phyloP scores from a whole-genome alignment of 1,139 yeast species.

The Candida anutae region DNA sequence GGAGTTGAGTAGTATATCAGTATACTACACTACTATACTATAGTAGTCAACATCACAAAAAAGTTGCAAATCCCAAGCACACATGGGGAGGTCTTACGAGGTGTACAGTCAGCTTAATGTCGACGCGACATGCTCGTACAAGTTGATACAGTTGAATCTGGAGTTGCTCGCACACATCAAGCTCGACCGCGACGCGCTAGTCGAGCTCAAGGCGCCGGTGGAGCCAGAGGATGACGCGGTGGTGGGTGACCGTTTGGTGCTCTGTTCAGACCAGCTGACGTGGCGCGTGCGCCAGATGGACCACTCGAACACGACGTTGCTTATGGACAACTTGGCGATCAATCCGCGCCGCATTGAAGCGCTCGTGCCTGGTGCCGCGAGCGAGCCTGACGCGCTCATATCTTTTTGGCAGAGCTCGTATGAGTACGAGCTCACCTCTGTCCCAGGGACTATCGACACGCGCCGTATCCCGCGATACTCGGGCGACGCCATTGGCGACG shows the following conservation, averaged over 20 bases:
- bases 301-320: conserved; percentile 74
- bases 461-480: conserved; percentile 39
- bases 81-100: conserved; percentile 5
- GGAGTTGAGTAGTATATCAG: background rate
- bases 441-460: conserved; percentile 38
- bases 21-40: too few relatives aligned
- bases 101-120: conserved; percentile 21
- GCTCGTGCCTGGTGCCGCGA: background rate
- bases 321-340: conserved; percentile 32
- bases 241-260: conserved; percentile 36
- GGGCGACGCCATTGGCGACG: conserved; percentile 16
- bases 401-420: conserved; percentile 38
- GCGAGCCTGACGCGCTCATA: conserved; percentile 13
- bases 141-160: conserved; percentile 53
- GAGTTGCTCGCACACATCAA: conserved; percentile 41
- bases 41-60: too few relatives aligned
- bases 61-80: too few relatives aligned
- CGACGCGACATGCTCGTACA: conserved; percentile 27
- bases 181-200: conserved; percentile 13
- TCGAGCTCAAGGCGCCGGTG: conserved; percentile 39
- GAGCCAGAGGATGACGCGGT: conserved; percentile 10
- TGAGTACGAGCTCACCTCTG: conserved; percentile 42
- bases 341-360: conserved; percentile 6
- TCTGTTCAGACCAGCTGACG: conserved; percentile 55
- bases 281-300: conserved; percentile 70